Conservation (phyloP, 495 filamentous ascomycete species). For the Penicillium goetzii region DNA sequence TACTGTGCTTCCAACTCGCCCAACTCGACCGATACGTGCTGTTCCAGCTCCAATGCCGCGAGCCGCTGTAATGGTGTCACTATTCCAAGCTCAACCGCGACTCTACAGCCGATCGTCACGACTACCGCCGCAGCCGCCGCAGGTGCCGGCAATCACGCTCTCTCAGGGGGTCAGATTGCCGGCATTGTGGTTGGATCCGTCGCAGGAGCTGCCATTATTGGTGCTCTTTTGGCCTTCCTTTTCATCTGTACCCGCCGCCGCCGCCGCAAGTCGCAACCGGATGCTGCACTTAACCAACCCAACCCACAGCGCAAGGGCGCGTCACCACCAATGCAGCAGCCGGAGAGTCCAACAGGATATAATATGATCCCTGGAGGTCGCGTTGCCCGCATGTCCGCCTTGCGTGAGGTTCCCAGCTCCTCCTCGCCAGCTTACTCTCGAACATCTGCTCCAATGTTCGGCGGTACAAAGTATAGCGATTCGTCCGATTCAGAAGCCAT, state of each 20-base stretch:
- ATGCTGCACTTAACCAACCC: slow-evolving; percentile 82
- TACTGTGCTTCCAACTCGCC: slow-evolving; percentile 82
- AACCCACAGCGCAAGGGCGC: slow-evolving; percentile 68
- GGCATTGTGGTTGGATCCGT: slow-evolving; percentile 87
- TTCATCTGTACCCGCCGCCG: slow-evolving; percentile 63
- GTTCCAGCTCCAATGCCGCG: slow-evolving; percentile 75
- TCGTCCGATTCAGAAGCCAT: slow-evolving; percentile 82
- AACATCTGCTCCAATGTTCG: slow-evolving; percentile 45
- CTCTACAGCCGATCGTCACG: slow-evolving; percentile 63
- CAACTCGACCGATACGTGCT: slow-evolving; percentile 95
- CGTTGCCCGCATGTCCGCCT: slow-evolving; percentile 92
- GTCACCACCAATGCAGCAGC: slow-evolving; percentile 54
- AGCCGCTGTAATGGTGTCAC: slow-evolving; percentile 70
- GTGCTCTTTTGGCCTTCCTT: slow-evolving; percentile 62
- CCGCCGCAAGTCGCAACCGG: slow-evolving; percentile 60
- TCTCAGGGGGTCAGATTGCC: slow-evolving; percentile 85
- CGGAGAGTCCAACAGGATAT: slow-evolving; percentile 57
- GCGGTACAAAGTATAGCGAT: slow-evolving; percentile 61
- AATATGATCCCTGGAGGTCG: slow-evolving; percentile 83
- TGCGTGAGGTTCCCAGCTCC: slow-evolving; percentile 71
- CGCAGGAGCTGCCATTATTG: slow-evolving; percentile 68
- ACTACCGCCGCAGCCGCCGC: slow-evolving; percentile 44
- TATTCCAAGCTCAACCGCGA: slow-evolving; percentile 73
- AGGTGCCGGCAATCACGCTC: slow-evolving; percentile 40
- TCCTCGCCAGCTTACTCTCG: slow-evolving; percentile 60